phyloP scores from a whole-genome alignment of 139 green algal species.

The Chlamydomonas schloesseri region DNA sequence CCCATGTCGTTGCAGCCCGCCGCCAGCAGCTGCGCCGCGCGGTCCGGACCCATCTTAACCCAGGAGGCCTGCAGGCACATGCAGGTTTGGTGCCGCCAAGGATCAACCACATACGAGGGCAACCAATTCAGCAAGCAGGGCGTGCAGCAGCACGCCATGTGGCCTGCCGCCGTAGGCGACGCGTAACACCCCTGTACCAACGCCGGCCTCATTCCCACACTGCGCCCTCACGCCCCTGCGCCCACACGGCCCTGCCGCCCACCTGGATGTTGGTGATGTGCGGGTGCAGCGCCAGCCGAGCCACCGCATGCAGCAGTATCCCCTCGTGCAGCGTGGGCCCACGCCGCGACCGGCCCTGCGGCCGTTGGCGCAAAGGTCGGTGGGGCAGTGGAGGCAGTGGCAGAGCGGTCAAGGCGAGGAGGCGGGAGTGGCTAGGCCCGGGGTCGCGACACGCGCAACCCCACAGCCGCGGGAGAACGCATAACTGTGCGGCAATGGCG shows the following conservation, averaged over 20 bases:
- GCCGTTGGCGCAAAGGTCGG: no score
- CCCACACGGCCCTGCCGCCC: background rate
- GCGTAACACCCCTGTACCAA: no score
- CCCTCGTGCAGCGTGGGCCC: slow-evolving; percentile 88
- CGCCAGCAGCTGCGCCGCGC: slow-evolving; percentile 74
- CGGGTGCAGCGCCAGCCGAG: slow-evolving; percentile 75
- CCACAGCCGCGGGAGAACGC: no score
- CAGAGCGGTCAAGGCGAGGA: background rate
- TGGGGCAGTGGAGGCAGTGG: background rate
- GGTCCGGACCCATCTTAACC: slow-evolving; percentile 91
- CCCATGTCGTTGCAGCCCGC: slow-evolving; percentile 94
- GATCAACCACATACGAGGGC: no score
- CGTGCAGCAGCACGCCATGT: no score
- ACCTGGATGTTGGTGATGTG: slow-evolving; percentile 81
- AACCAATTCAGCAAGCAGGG: no score
- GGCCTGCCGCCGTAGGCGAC: no score
- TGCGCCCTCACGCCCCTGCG: background rate
- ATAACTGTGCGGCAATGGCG: no score
- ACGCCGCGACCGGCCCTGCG: slow-evolving; percentile 59
- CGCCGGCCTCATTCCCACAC: background rate
- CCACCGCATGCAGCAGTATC: slow-evolving; percentile 86
- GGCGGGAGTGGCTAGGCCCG: no score
- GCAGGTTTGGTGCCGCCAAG: no score
- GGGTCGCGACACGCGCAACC: no score
- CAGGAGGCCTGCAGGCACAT: slow-evolving; percentile 64